phyloP scores from a whole-genome alignment of 2,329 filamentous ascomycete genomes.

The Fusarium domesticum region DNA sequence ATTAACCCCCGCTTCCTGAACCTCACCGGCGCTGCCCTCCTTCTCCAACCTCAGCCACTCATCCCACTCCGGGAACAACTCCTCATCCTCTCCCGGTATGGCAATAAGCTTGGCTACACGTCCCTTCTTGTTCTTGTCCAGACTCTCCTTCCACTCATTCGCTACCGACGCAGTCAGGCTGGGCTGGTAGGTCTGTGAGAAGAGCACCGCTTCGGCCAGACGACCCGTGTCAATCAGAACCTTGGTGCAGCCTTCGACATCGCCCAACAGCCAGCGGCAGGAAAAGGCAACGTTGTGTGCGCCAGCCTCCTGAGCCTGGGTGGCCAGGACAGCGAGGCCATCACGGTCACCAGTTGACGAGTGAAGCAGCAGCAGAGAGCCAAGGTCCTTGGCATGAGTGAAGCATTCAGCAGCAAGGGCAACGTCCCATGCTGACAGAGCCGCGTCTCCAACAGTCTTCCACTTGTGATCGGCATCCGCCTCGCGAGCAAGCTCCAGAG shows the following conservation, averaged over 20 bases:
- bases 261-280: slow-evolving; percentile 80
- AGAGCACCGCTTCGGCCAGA: slow-evolving; percentile 81
- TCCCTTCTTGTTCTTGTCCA: slow-evolving; percentile 82
- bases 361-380: slow-evolving; percentile 83
- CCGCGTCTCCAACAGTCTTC: slow-evolving; percentile 95
- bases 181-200: slow-evolving; percentile 94
- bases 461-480: slow-evolving; percentile 94
- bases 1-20: slow-evolving; percentile 17
- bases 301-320: slow-evolving; percentile 71
- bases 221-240: slow-evolving; percentile 76
- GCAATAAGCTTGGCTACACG: slow-evolving; percentile 83
- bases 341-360: slow-evolving; percentile 77
- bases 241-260: slow-evolving; percentile 77
- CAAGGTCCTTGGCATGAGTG: slow-evolving; percentile 82
- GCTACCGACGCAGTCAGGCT: slow-evolving; percentile 67
- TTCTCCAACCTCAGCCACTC: slow-evolving; percentile 80
- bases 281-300: slow-evolving; percentile 93
- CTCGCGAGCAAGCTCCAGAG: slow-evolving; percentile 76
- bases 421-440: slow-evolving; percentile 82
- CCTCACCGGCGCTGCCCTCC: slow-evolving; percentile 52
- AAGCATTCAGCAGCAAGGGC: slow-evolving; percentile 90
- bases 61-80: slow-evolving; percentile 95
- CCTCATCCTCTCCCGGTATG: slow-evolving; percentile 75
- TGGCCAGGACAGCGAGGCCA: slow-evolving; percentile 69
- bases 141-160: slow-evolving; percentile 72